Conservation (phyloP, 2,329 filamentous ascomycete species). For the Clonostachys sp. region DNA sequence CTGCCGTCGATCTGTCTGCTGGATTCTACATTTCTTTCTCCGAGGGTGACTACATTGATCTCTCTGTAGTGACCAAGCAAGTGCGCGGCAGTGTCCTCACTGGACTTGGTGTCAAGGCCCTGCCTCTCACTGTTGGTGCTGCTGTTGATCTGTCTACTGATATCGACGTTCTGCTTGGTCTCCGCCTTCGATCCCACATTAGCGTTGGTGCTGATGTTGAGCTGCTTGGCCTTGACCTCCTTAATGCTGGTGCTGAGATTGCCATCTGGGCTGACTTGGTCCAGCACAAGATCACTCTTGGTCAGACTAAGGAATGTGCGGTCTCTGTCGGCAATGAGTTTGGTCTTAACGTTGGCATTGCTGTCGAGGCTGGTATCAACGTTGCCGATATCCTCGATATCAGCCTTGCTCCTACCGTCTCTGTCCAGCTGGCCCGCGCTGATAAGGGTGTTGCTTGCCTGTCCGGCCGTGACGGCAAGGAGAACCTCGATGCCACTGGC, state of each 20-base stretch:
- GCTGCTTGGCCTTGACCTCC: conserved; percentile 15
- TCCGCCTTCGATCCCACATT: conserved; percentile 44
- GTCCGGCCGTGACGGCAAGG: conserved; percentile 7
- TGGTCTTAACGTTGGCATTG: conserved; percentile 13
- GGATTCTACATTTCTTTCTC: conserved; percentile 41
- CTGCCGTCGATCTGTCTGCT: conserved; percentile 42
- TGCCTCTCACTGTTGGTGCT: conserved; percentile 14
- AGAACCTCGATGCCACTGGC: no score
- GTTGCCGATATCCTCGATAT: conserved; percentile 24
- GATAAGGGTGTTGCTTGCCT: conserved; percentile 10
- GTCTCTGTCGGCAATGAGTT: conserved; percentile 15
- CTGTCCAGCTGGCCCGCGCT: conserved; percentile 24
- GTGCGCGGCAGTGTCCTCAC: conserved; percentile 33
- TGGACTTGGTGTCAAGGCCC: conserved; percentile 15
- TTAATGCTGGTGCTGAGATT: conserved; percentile 35
- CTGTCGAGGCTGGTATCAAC: conserved; percentile 11
- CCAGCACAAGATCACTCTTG: conserved; percentile 42
- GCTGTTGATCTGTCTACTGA: conserved; percentile 28
- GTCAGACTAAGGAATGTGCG: conserved; percentile 25
- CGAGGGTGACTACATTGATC: conserved; percentile 33
- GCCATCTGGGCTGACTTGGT: conserved; percentile 46
- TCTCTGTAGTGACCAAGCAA: conserved; percentile 33
- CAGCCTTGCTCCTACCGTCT: conserved; percentile 31
- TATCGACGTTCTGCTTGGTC: conserved; percentile 39
- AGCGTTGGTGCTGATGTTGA: conserved; percentile 26